These are phyloP conservation scores for Ilyonectria mors-panacis DNA, from an alignment of 2,329 filamentous ascomycete genomes.

Conservation along the genomic window DNA sequence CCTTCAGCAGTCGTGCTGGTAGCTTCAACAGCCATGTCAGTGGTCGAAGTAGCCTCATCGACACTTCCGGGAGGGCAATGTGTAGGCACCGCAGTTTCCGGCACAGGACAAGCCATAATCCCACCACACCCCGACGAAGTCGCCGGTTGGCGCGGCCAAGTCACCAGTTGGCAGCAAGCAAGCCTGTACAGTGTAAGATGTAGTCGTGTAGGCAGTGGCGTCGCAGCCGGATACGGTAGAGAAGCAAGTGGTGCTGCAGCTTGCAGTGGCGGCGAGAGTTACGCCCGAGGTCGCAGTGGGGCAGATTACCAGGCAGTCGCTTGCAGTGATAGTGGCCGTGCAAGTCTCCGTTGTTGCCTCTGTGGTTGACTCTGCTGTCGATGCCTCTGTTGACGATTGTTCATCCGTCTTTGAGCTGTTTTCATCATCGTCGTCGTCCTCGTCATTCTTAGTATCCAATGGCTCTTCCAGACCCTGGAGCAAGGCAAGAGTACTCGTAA, in stretches of 20 bases:
- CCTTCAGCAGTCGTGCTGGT: not conserved
- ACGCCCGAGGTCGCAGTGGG: not conserved
- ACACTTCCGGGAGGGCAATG: not conserved
- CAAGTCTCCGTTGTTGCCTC: constrained; percentile 1
- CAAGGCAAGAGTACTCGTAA: not conserved
- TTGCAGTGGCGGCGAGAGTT: not conserved
- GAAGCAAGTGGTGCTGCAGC: not conserved
- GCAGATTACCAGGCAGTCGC: not conserved
- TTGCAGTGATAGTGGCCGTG: constrained; percentile 1
- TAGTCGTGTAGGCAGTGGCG: not conserved
- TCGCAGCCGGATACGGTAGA: not conserved
- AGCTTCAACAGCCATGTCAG: not conserved
- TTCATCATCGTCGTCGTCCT: constrained; percentile 2
- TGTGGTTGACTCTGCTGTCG: not conserved
- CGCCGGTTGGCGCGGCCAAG: not conserved
- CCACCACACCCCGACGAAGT: not conserved
- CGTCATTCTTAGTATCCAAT: not conserved
- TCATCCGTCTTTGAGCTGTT: not conserved
- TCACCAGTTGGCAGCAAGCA: not conserved
- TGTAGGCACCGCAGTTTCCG: not conserved
- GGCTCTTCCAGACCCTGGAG: not conserved
- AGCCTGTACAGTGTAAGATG: not conserved
- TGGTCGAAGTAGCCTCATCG: not conserved
- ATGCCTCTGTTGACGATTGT: not conserved
- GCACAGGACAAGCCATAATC: not conserved